Conservation (phyloP, 345 rosid species). For the Bruguiera parviflora region DNA sequence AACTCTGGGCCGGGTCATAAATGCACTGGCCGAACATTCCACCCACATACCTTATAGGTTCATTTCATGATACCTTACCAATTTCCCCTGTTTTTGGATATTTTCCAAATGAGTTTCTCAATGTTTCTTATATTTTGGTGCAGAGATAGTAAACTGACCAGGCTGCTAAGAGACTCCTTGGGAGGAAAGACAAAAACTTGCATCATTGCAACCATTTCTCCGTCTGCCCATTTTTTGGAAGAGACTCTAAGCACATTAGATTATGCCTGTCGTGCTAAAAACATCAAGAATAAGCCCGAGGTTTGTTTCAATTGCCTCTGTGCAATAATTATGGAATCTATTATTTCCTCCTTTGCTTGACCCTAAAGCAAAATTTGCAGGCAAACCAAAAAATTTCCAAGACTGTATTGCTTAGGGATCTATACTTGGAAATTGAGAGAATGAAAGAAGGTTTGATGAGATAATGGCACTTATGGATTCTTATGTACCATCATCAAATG, state of each 20-base stretch:
- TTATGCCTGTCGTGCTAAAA: conserved; percentile 89
- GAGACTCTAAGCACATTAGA: conserved; percentile 95
- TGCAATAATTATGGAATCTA: not conserved
- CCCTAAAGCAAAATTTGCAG: conserved; percentile 37
- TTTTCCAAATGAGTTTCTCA: not conserved
- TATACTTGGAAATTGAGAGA: conserved; percentile 81
- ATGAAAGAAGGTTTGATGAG: conserved; percentile 76
- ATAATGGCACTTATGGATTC: not conserved
- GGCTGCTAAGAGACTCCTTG: conserved; percentile 83
- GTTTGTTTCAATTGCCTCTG: conserved; percentile 35
- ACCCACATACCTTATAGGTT: conserved; percentile 94
- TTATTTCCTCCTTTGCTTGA: conserved; percentile 13
- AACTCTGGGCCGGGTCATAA: conserved; percentile 91
- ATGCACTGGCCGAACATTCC: conserved; percentile 96
- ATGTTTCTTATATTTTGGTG: not conserved
- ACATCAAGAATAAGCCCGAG: conserved; percentile 94
- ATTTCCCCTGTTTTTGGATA: not conserved
- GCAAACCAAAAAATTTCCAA: conserved; percentile 91
- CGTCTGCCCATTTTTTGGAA: conserved; percentile 77
- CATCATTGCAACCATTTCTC: conserved; percentile 90
- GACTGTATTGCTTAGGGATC: conserved; percentile 78
- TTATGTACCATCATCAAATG: not conserved
- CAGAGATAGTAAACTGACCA: conserved; percentile 96
- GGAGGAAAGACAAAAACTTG: conserved; percentile 99
- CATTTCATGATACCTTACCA: not conserved